Percentiles rank a stretch among this genome's conserved stretches.
Evolutionary conservation across 306 rosid species (phyloP).

Genomic region (Glycine latifolia): DNA sequence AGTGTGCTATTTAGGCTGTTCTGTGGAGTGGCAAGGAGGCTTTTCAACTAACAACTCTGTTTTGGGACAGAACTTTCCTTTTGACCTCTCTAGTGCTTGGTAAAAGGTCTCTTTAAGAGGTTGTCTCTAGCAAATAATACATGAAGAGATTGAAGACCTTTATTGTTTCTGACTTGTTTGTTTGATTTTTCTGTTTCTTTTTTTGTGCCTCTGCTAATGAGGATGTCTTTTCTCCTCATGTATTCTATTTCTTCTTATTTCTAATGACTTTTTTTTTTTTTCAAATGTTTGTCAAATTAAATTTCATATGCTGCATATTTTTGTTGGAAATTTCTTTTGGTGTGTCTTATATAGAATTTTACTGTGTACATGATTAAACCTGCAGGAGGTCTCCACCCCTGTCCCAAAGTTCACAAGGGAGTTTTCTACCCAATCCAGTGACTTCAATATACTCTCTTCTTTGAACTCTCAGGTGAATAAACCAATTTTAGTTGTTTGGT

Average conservation of each 20-base stretch:
- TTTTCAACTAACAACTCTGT: background rate
- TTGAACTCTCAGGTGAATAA: slow-evolving; percentile 89
- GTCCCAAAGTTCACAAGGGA: slow-evolving; percentile 86
- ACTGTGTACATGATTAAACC: slow-evolving; percentile 46
- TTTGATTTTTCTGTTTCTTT: slow-evolving; percentile 9
- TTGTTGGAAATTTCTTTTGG: slow-evolving; percentile 32
- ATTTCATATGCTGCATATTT: slow-evolving; percentile 11
- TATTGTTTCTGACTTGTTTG: slow-evolving; percentile 21
- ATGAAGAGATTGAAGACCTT: slow-evolving; percentile 10
- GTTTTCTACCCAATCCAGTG: slow-evolving; percentile 85
- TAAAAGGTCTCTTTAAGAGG: slow-evolving; percentile 26
- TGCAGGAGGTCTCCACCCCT: slow-evolving; percentile 87
- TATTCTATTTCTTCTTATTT: slow-evolving; percentile 25
- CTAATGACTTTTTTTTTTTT: background rate
- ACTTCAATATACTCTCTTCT: slow-evolving; percentile 94
- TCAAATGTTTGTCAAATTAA: slow-evolving; percentile 1
- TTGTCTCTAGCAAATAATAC: slow-evolving; percentile 35
- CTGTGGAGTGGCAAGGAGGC: slow-evolving; percentile 12
- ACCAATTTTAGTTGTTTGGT: slow-evolving; percentile 38
- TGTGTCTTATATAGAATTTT: slow-evolving; percentile 38
- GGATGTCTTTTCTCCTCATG: slow-evolving; percentile 6
- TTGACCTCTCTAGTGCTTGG: slow-evolving; percentile 30
- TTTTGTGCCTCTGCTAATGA: background rate
- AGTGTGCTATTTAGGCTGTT: background rate
- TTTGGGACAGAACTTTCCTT: slow-evolving; percentile 7